Evolutionary conservation across 176 grass and related monocot species (phyloP).

Genomic region (Eragrostis curvula): DNA sequence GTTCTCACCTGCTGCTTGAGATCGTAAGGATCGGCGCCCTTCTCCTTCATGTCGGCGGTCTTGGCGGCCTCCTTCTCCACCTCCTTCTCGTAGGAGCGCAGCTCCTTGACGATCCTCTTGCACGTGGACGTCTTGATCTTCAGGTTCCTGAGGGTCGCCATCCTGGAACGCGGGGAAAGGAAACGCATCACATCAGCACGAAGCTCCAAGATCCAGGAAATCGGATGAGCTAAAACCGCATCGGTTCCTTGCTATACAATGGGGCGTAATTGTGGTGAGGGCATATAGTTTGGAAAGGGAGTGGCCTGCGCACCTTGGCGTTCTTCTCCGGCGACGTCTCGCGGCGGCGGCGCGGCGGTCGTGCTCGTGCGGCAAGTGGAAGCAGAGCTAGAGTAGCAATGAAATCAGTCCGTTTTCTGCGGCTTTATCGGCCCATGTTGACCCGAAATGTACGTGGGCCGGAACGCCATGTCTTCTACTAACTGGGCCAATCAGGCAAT

Average conservation of each 20-base stretch:
- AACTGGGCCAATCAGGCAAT: background rate
- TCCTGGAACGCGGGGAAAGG: slow-evolving; percentile 30
- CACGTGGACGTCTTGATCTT: slow-evolving; percentile 91
- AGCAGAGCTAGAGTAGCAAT: background rate
- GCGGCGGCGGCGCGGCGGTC: slow-evolving; percentile 12
- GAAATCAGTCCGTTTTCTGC: background rate
- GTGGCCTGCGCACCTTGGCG: background rate
- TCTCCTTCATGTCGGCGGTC: slow-evolving; percentile 92
- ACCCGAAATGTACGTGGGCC: background rate
- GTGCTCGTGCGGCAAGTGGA: background rate
- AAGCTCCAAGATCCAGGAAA: background rate
- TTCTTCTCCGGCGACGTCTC: slow-evolving; percentile 3
- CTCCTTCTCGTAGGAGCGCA: slow-evolving; percentile 83
- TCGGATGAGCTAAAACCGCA: background rate
- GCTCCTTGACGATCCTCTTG: slow-evolving; percentile 89
- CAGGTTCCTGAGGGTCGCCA: slow-evolving; percentile 77
- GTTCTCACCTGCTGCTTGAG: slow-evolving; percentile 82
- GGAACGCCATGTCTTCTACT: too few species aligned
- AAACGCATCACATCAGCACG: background rate
- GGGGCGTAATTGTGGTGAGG: background rate
- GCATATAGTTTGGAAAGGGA: background rate
- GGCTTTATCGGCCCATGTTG: background rate
- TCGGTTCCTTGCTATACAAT: background rate
- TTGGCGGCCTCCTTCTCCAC: slow-evolving; percentile 81
- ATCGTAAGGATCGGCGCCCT: slow-evolving; percentile 87